A percentile compares a stretch with the other conserved stretches of the same genome.
Evolutionary conservation across 345 rosid genomes (phyloP).

Genomic region (Corymbia maculata): DNA sequence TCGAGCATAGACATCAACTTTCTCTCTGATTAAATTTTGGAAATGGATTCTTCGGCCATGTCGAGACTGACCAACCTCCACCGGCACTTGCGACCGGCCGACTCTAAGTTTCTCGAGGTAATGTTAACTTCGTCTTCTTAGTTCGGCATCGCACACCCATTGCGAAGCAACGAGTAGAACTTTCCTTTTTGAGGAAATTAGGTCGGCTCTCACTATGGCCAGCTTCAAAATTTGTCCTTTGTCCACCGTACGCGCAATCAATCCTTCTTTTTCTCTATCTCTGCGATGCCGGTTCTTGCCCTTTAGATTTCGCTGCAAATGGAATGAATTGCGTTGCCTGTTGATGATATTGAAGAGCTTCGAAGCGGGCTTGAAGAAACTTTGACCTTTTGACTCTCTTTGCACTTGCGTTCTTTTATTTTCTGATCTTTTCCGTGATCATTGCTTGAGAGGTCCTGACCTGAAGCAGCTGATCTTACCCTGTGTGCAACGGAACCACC

Average conservation of each 20-base stretch:
- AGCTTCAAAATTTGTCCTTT: neutral
- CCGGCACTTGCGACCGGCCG: neutral
- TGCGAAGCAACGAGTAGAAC: neutral
- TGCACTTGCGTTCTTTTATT: neutral
- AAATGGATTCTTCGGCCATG: neutral
- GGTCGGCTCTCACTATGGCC: neutral
- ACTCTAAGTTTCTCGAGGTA: neutral
- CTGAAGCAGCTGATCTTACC: neutral
- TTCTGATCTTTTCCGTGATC: neutral
- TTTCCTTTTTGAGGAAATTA: neutral
- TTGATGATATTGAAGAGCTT: neutral
- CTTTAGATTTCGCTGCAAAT: neutral
- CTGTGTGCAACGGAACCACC: too few species aligned
- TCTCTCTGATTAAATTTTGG: neutral
- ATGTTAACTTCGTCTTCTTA: neutral
- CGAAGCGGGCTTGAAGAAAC: neutral
- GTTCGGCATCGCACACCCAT: neutral
- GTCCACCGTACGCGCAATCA: neutral
- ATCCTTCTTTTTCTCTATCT: neutral
- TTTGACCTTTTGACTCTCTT: neutral
- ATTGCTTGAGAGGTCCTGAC: neutral
- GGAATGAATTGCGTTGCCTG: neutral
- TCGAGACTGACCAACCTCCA: slow-evolving; percentile 1
- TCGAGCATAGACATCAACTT: neutral
- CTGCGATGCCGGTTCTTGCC: neutral